A percentile compares a stretch with the other conserved stretches of the same genome.
Conservation (phyloP, 1,139 yeast species). For the Hyphopichia khmerensis region DNA sequence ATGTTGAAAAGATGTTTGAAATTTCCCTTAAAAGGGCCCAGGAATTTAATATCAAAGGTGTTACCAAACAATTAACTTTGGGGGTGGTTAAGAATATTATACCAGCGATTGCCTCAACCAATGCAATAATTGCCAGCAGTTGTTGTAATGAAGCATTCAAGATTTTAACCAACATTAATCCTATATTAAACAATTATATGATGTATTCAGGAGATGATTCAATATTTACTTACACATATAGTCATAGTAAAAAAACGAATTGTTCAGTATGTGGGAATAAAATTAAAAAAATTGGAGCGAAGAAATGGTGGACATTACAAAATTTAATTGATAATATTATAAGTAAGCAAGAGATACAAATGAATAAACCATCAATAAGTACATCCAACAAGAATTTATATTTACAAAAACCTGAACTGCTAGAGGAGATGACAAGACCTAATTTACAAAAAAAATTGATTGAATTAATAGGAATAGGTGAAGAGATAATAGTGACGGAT, state of each 20-base stretch:
- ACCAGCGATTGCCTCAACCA: conserved; percentile 94
- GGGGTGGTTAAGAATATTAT: conserved; percentile 92
- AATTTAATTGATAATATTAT: conserved; percentile 45
- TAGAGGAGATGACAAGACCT: conserved; percentile 49
- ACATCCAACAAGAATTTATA: conserved; percentile 44
- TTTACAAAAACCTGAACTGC: conserved; percentile 49
- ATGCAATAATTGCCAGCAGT: conserved; percentile 88
- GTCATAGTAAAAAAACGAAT: conserved; percentile 54
- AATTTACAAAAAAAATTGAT: conserved; percentile 40
- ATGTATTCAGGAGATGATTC: conserved; percentile 83
- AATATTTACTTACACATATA: conserved; percentile 70
- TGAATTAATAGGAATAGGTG: conserved; percentile 40
- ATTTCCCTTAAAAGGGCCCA: conserved; percentile 60
- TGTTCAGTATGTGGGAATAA: conserved; percentile 76
- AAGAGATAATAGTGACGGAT: conserved; percentile 60
- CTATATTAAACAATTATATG: conserved; percentile 75
- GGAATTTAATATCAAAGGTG: conserved; percentile 67
- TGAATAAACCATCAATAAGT: conserved; percentile 52
- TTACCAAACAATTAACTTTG: conserved; percentile 67
- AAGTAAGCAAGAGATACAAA: conserved; percentile 35
- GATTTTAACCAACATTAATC: conserved; percentile 66
- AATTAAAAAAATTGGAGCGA: conserved; percentile 32
- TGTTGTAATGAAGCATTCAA: conserved; percentile 90
- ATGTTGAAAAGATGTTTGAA: conserved; percentile 64
- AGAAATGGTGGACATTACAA: conserved; percentile 44